Evolutionary conservation across 345 rosid genomes (phyloP).

Genomic region (Brassica rapa): DNA sequence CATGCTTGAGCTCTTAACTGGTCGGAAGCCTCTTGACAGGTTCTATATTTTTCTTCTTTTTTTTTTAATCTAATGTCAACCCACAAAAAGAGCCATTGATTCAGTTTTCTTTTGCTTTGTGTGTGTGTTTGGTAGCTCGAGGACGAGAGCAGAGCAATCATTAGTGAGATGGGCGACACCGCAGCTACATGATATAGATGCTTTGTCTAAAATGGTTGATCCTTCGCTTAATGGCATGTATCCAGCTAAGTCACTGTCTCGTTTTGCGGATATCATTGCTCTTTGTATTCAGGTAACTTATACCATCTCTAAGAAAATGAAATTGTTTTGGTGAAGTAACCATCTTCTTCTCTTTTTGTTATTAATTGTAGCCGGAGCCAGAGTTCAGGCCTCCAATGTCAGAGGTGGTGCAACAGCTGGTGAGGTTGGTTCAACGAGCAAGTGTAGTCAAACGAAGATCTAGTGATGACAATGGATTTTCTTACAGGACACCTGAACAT

Average conservation of each 20-base stretch:
- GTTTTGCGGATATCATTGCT: slow-evolving; percentile 98
- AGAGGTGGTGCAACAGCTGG: slow-evolving; percentile 96
- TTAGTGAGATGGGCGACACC: slow-evolving; percentile 99
- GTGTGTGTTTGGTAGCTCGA: slow-evolving; percentile 56
- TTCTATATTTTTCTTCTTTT: slow-evolving; percentile 21
- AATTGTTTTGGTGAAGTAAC: slow-evolving; percentile 58
- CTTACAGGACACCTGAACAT: slow-evolving; percentile 81
- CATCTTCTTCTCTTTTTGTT: neutral
- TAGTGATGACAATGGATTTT: slow-evolving; percentile 85
- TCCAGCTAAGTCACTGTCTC: slow-evolving; percentile 96
- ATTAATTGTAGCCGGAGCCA: slow-evolving; percentile 77
- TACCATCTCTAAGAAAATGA: neutral
- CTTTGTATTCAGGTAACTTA: slow-evolving; percentile 86
- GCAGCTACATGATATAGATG: slow-evolving; percentile 95
- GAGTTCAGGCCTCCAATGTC: slow-evolving; percentile 99
- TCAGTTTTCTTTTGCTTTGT: neutral
- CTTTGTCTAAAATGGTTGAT: slow-evolving; percentile 97
- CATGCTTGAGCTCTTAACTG: slow-evolving; percentile 95
- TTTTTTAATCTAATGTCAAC: neutral
- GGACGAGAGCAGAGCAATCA: slow-evolving; percentile 90
- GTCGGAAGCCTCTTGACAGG: slow-evolving; percentile 98
- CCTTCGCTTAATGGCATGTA: slow-evolving; percentile 93
- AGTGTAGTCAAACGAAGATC: slow-evolving; percentile 80
- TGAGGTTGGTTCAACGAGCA: slow-evolving; percentile 91
- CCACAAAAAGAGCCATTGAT: neutral